Evolutionary conservation across 805 yeast genomes (phyloP), one percentile per base, ranked within the genome.

Genomic region (Barnettozyma vustinii): DNA sequence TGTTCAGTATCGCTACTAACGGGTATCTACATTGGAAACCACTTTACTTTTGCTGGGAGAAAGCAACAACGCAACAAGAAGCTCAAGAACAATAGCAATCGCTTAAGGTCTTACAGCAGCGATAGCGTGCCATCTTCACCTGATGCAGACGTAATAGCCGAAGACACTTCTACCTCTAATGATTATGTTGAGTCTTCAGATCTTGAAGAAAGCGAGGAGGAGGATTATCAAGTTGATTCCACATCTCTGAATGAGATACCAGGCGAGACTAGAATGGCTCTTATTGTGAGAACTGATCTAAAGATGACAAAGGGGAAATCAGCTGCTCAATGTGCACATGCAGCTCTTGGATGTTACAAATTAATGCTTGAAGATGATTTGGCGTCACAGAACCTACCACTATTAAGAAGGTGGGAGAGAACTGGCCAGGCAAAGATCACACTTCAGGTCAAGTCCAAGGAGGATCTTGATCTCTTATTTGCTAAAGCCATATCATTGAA

Each of bases 301-400:
- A 83, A 81, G 40, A 94, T 94, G 98, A 81, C 85, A 30, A 89
- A 88, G 67, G 99, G 99, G 20, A 94, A 94, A 63, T 84, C 87
- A 2, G 97, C 98, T 5, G 99, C 99, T 6, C 99, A 94, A 63
- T 92, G 98, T 66, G 84, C 90, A 36, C 99, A 94, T 70, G 99
- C 99, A n/a, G 95, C 98, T 0, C 74, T 94, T 32, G 91, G 94
- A 0, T 81, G 94, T 57, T 94, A 87, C 67, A 83, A 86, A 59
- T 68, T 80, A 52, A 84, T 85, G 69, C 71, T 78, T 36, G 69
- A 74, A 36, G 75, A 79, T 5, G 62, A 70, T 4, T 71, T 79
- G 2, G 75, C 73, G 6, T 71, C 75, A 4, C 76, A 79, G 53
- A 83, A 87, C 54, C 83, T 88, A 15, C 72, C 71, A 12, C 66